These are phyloP conservation scores for Urostyla sp. DNA, from an alignment of 73 alveolate genomes.

Conservation along the genomic window DNA sequence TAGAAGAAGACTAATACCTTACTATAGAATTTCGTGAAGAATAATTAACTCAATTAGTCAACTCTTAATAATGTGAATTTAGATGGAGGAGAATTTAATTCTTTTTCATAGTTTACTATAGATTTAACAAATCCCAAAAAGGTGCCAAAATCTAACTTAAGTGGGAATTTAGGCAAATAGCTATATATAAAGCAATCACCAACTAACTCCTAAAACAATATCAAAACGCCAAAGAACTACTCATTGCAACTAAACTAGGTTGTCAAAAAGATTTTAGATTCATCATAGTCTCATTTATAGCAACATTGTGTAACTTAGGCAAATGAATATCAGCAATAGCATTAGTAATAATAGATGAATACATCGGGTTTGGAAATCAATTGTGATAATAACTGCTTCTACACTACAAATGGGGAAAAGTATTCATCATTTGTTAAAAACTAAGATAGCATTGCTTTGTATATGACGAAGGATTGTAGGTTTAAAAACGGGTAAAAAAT, in stretches of 20 bases:
- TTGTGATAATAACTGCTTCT: conserved; percentile 14
- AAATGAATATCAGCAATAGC: neutral
- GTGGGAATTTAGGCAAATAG: neutral
- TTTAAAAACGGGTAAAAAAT: too few species aligned
- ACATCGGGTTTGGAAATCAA: conserved; percentile 5
- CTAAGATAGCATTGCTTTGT: too few species aligned
- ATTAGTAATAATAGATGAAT: neutral
- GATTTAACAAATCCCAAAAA: neutral
- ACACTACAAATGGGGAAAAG: conserved; percentile 6
- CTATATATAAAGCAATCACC: neutral
- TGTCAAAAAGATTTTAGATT: conserved; percentile 30
- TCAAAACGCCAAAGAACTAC: conserved; percentile 34
- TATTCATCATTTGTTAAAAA: neutral
- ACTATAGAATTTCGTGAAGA: neutral
- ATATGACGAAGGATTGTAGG: too few species aligned
- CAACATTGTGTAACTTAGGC: neutral
- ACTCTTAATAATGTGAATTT: neutral
- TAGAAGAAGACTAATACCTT: neutral
- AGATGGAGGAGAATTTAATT: neutral
- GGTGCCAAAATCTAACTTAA: neutral
- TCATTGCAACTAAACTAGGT: conserved; percentile 32
- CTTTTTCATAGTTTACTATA: neutral
- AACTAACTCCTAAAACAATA: neutral
- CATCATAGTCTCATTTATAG: neutral
- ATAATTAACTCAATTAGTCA: conserved; percentile 14